These are phyloP conservation scores for Wallacemonas sp. DNA, from an alignment of 208 protist genomes.

Conservation along the genomic window DNA sequence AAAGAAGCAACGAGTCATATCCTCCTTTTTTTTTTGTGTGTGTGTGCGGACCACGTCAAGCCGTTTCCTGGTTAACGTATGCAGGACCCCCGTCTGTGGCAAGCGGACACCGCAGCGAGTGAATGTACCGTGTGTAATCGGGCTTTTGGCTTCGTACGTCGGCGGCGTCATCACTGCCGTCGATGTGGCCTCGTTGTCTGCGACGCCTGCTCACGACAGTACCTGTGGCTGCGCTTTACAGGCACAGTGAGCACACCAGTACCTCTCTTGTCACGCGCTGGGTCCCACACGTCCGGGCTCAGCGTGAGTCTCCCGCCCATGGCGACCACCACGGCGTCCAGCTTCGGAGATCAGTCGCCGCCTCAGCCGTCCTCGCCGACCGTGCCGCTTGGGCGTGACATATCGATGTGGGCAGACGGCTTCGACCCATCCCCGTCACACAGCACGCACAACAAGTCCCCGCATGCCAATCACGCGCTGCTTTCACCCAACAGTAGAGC, in stretches of 20 bases:
- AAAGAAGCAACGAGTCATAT: too few species aligned
- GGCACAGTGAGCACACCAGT: not conserved
- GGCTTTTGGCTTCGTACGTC: conserved; percentile 31
- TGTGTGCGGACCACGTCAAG: too few species aligned
- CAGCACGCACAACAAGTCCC: not conserved
- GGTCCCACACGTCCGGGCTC: too few species aligned
- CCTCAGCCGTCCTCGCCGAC: not conserved
- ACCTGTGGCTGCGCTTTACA: conserved; percentile 35
- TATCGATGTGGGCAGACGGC: not conserved
- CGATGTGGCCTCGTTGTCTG: conserved; percentile 53
- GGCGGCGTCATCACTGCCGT: conserved; percentile 54
- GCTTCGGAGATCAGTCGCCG: not conserved
- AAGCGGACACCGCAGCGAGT: conserved; percentile 19
- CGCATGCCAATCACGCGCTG: not conserved
- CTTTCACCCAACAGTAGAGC: too few species aligned
- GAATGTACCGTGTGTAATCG: conserved; percentile 23
- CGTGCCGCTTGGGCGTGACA: not conserved
- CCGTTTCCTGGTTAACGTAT: conserved; percentile 14
- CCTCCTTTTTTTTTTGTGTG: not conserved
- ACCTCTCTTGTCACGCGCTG: too few species aligned
- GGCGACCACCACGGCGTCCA: too few species aligned
- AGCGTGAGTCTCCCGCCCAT: too few species aligned
- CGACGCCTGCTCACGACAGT: conserved; percentile 22
- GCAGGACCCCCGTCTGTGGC: conserved; percentile 34
- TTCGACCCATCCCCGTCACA: not conserved